Conservation (phyloP, 2,329 filamentous ascomycete genomes). For the Ambrosiella beaveri region DNA sequence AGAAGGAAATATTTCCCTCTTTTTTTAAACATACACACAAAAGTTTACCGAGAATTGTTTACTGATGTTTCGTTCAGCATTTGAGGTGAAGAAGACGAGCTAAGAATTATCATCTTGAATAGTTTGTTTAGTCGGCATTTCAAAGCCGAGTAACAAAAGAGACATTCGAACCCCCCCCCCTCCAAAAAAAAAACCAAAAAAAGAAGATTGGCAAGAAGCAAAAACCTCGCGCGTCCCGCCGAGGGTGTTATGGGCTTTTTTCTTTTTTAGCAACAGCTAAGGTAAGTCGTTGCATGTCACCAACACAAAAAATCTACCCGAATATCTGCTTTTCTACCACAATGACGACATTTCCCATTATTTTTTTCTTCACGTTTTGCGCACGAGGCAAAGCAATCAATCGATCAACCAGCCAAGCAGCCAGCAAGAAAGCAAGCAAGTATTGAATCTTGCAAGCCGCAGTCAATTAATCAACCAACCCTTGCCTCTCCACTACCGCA, state of each 20-base stretch:
- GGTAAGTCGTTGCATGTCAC: background rate
- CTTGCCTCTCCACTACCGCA: background rate
- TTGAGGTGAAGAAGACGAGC: too few species aligned
- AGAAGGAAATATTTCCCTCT: too few species aligned
- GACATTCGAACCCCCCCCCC: too few species aligned
- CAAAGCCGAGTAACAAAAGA: too few species aligned
- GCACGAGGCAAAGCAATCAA: background rate
- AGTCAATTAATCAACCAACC: background rate
- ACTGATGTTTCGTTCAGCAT: too few species aligned
- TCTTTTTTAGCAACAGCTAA: background rate
- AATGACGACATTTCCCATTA: background rate
- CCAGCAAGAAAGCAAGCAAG: background rate
- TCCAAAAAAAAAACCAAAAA: too few species aligned
- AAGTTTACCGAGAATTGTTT: too few species aligned
- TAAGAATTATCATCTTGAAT: too few species aligned
- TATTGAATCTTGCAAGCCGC: background rate
- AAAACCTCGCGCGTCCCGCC: conserved; percentile 12
- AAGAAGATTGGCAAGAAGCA: background rate
- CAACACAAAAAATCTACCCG: background rate
- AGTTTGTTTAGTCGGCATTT: too few species aligned
- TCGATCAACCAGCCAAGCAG: background rate
- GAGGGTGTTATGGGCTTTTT: background rate
- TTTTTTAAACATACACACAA: too few species aligned
- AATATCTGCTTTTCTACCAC: background rate
- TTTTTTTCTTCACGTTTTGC: background rate